phyloP scores from a whole-genome alignment of 2,329 filamentous ascomycete genomes.

The Sclerotinia sclerotiorum region DNA sequence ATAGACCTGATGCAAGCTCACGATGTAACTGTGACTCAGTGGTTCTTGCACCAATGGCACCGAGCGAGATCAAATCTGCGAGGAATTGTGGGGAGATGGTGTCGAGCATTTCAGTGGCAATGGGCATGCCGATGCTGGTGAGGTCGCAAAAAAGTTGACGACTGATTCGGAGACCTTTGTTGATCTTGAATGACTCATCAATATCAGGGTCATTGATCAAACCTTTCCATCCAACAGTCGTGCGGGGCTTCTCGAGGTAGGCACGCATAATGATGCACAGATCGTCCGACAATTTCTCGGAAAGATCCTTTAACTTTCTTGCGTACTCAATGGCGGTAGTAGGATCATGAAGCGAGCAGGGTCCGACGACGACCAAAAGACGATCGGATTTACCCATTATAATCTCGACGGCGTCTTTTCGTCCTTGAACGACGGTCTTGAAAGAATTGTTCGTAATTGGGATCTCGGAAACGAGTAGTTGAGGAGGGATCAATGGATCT shows the following conservation, averaged over 20 bases:
- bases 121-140: constrained; percentile 83
- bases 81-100: constrained; percentile 98
- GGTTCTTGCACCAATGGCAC: constrained; percentile 92
- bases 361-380: constrained; percentile 89
- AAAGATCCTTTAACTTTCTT: constrained; percentile 70
- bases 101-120: constrained; percentile 97
- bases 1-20: constrained; percentile 90
- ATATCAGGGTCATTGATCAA: constrained; percentile 99
- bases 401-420: constrained; percentile 54
- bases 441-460: constrained; percentile 64
- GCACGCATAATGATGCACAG: constrained; percentile 95
- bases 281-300: constrained; percentile 77
- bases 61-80: constrained; percentile 90
- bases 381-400: constrained; percentile 58
- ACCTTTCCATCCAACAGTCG: constrained; percentile 98
- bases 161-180: constrained; percentile 93
- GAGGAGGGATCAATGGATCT: constrained; percentile 88
- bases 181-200: constrained; percentile 96
- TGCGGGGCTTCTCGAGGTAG: constrained; percentile 98
- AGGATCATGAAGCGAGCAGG: constrained; percentile 97
- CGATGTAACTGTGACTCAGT: constrained; percentile 96
- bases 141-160: constrained; percentile 91
- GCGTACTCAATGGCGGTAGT: constrained; percentile 86
- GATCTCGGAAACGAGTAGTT: constrained; percentile 82
- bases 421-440: constrained; percentile 69